Base-by-base conservation (phyloP, 495 filamentous ascomycete genomes). In the Neurospora africana region DNA sequence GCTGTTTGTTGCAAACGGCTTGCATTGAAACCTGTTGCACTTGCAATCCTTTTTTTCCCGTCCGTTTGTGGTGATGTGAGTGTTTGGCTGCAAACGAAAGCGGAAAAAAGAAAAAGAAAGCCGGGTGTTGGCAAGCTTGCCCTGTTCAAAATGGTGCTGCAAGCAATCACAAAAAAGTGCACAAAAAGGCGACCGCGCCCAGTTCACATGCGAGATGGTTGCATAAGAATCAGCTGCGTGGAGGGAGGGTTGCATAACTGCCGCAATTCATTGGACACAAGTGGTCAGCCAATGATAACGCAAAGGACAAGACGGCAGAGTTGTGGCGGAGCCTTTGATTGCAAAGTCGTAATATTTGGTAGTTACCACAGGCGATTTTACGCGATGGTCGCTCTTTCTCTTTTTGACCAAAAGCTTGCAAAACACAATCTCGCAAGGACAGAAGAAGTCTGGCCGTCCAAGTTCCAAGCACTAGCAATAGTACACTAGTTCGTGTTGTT, bases 241-340 rank as follows among this genome's bases (percentile, higher is more conserved):
- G n/a, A n/a, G n/a, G 61, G 43, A 39, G 27, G 58, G 70, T 68
- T 71, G 75, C 76, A 76, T 44, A 47, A 73, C 70, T 77, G 77
- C 72, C 75, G 73, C 68, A 70, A 58, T 67, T 67, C 70, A 72
- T 76, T 69, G 69, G 61, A 38, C 68, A 69, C 68, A 36, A 36
- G 33, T 19, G 33, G 33, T 44, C 53, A 33, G 53, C 53, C 53
- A 33, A 61, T 33, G 53, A 33, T 33, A 15, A 33, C 53, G 53
- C 23, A 61, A 27, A 61, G 27, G 5, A 33, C 44, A 15, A 15
- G 23, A 61, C 15, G 53, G 53, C 53, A 33, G 13, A 61, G 53
- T 33, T 61, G 27, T 27, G 53, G 53, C 53, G 53, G 53, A 61
- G 53, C 27, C 53, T 61, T 61, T 61, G 27, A 61, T 61, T 61